phyloP scores from a whole-genome alignment of 352 stramenopile species.

The Phytophthora chlamydospora region DNA sequence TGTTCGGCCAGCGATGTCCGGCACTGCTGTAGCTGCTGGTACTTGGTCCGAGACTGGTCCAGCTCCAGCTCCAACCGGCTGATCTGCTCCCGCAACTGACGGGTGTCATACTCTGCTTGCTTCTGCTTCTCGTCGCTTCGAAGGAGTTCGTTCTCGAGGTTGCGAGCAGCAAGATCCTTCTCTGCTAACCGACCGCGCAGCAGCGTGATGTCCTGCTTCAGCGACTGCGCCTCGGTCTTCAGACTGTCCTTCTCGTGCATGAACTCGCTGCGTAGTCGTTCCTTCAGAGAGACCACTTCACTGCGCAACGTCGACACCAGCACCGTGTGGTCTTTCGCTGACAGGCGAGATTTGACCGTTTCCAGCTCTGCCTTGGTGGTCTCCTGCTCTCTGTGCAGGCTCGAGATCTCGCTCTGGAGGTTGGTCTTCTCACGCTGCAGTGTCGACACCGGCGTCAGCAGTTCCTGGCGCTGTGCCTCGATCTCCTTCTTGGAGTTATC shows the following conservation, averaged over 20 bases:
- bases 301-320: constrained; percentile 66
- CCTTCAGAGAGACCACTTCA: constrained; percentile 66
- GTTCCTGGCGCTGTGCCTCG: constrained; percentile 52
- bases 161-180: constrained; percentile 50
- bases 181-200: constrained; percentile 47
- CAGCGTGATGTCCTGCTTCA: constrained; percentile 50
- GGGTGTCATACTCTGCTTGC: constrained; percentile 44
- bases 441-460: constrained; percentile 44
- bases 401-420: constrained; percentile 31
- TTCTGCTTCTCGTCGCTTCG: constrained; percentile 49
- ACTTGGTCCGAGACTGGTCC: constrained; percentile 45
- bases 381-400: constrained; percentile 38
- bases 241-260: constrained; percentile 65
- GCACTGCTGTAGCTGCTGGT: constrained; percentile 63
- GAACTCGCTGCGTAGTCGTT: constrained; percentile 64
- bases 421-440: constrained; percentile 52
- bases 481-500: constrained; percentile 44
- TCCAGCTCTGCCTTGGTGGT: constrained; percentile 39
- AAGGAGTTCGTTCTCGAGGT: constrained; percentile 53
- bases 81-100: constrained; percentile 50
- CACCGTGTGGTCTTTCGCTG: constrained; percentile 55
- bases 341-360: constrained; percentile 44
- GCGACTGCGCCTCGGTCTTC: constrained; percentile 38
- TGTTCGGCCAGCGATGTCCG: constrained; percentile 57
- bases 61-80: constrained; percentile 46